Evolutionary conservation across 1,284 basidiomycete species (phyloP), one percentile per base, ranked within the genome.

Genomic region (Schizophyllum commune): DNA sequence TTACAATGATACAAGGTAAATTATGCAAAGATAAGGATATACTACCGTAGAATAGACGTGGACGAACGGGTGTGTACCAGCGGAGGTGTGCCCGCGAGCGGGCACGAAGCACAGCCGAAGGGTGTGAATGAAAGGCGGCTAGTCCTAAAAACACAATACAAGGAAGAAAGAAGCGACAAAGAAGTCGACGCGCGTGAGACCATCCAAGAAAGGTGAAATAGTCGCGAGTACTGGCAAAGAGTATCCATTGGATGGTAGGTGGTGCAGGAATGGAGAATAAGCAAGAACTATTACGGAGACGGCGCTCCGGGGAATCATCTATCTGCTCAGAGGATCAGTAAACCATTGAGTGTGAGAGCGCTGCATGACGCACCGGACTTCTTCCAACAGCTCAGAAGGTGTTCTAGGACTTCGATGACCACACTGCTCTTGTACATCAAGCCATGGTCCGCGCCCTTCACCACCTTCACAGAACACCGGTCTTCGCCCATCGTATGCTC

Each of bases 401-500:
- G 78, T 72, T 96, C 92, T 56, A 98, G 77, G 19, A 94, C 92
- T 65, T 96, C 92, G 47, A 95, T 84, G 68, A 98, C 92, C 55
- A 95, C 91, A 61, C 81, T 81, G 68, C 88, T 88, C 70, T 87
- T 89, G 73, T 93, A 96, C 93, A 98, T 94, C 65, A 98, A 79
- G 56, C 88, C 88, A 73, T 98, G 96, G 67, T 94, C 92, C 19
- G 92, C 96, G 34, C 90, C 91, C 66, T 86, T 87, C 57, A 97
- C 87, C 19, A 97, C 84, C 68, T 87, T 84, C 52, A 98, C 85
- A 59, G 80, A 77, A 70, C 92, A 96, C 62, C 80, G 78, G 54
- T 85, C 85, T 57, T 83, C 77, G n/a, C 84, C 82, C 89, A 95
- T 93, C 57, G 84, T 85, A 65, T 82, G 84, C 73, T 94, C 90